phyloP scores from a whole-genome alignment of 169 alveolate species.

The Babesia caballi region DNA sequence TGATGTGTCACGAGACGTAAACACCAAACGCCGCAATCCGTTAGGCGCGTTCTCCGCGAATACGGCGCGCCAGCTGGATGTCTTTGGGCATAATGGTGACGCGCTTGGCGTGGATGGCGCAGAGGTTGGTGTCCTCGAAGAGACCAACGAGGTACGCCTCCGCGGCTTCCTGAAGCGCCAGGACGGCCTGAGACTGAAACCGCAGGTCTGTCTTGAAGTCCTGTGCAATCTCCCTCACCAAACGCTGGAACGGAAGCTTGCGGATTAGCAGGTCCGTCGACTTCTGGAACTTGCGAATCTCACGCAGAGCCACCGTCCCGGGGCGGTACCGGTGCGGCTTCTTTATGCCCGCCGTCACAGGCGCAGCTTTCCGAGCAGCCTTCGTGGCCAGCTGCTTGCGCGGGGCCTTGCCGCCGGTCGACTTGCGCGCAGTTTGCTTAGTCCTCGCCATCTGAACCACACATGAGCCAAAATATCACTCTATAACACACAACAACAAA shows the following conservation, averaged over 20 bases:
- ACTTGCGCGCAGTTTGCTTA: conserved; percentile 97
- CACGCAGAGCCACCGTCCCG: conserved; percentile 98
- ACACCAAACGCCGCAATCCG: too few relatives aligned
- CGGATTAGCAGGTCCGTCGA: conserved; percentile 91
- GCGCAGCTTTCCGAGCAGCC: conserved; percentile 99
- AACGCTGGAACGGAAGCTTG: conserved; percentile 95
- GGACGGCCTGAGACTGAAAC: conserved; percentile 92
- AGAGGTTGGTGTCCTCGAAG: conserved; percentile 98
- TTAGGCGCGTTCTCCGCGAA: conserved; percentile 95
- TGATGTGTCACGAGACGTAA: too few relatives aligned
- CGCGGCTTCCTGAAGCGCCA: conserved; percentile 97
- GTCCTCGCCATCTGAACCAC: conserved; percentile 92
- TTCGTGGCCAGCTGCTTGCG: conserved; percentile 96
- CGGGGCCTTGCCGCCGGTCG: conserved; percentile 98
- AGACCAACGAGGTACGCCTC: conserved; percentile 98
- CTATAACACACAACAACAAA: neutral
- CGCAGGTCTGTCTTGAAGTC: conserved; percentile 92
- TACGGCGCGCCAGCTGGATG: conserved; percentile 97
- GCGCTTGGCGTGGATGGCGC: conserved; percentile 99
- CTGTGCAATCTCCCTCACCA: conserved; percentile 94
- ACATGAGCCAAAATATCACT: neutral
- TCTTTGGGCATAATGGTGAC: conserved; percentile 99
- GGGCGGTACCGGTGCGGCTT: conserved; percentile 99
- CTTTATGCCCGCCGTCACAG: conserved; percentile 94
- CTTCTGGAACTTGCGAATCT: conserved; percentile 95